Evolutionary conservation across 2,329 filamentous ascomycete genomes (phyloP).

Genomic region (Colletotrichum incanum): DNA sequence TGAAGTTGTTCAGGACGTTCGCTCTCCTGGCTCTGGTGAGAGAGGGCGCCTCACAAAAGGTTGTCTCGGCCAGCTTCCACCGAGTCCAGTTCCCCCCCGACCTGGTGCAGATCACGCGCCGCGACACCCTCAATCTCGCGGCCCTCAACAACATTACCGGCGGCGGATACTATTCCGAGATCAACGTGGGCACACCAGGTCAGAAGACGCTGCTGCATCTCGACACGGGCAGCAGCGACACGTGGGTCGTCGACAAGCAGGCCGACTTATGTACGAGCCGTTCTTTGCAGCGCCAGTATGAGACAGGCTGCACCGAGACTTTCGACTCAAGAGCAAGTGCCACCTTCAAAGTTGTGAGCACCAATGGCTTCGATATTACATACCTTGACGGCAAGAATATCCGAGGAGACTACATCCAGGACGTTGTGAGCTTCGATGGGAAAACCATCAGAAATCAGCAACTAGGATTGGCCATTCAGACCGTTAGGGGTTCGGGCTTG

Average conservation of each 20-base stretch:
- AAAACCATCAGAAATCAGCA: slow-evolving; percentile 65
- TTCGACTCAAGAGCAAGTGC: slow-evolving; percentile 62
- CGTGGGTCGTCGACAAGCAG: slow-evolving; percentile 66
- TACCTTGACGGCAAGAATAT: slow-evolving; percentile 73
- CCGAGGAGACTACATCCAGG: slow-evolving; percentile 71
- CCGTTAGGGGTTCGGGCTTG: slow-evolving; percentile 68
- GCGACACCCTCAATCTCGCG: slow-evolving; percentile 52
- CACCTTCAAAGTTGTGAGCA: slow-evolving; percentile 62
- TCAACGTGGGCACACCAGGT: slow-evolving; percentile 73
- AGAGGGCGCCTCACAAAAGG: slow-evolving; percentile 20
- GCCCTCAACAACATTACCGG: slow-evolving; percentile 68
- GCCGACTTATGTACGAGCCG: slow-evolving; percentile 34
- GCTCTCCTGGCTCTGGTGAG: slow-evolving; percentile 21
- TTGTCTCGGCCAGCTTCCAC: slow-evolving; percentile 33
- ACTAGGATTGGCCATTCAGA: slow-evolving; percentile 68
- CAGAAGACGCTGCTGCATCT: slow-evolving; percentile 72
- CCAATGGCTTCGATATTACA: slow-evolving; percentile 69
- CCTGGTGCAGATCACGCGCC: slow-evolving; percentile 33
- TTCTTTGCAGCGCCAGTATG: slow-evolving; percentile 16
- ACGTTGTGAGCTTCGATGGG: slow-evolving; percentile 68
- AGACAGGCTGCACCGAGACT: slow-evolving; percentile 47
- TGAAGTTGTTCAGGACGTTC: not conserved
- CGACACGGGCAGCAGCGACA: slow-evolving; percentile 79
- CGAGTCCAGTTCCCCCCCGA: slow-evolving; percentile 18
- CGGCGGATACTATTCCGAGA: slow-evolving; percentile 76